Evolutionary conservation across 257 asterid genomes (phyloP), one percentile per base, ranked within the genome.

Genomic region (Craterostigma plantagineum): DNA sequence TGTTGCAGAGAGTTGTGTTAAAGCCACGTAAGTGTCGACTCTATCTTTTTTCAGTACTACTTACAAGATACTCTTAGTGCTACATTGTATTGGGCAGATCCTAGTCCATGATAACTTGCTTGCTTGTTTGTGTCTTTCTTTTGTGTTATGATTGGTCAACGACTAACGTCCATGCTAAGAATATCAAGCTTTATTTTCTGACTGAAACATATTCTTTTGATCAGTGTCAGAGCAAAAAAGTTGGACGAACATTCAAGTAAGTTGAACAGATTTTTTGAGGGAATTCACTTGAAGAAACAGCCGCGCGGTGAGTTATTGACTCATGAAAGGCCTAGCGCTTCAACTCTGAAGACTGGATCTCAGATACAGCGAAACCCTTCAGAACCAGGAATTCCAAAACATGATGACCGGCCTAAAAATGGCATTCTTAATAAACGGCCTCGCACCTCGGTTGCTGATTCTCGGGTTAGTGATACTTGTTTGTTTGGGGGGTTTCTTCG

Each of bases 341-440:
- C 84, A 52, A 55, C 66, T 55, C 54, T 76, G 64, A 87, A 76
- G 77, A 68, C 61, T 53, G 95, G 86, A 49, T 64, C 71, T 41
- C 94, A 75, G 78, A 71, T 65, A 35, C 75, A 67, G 46, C 79
- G 92, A 36, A 81, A 61, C 59, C 53, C 92, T 49, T 54, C 79
- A 11, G 96, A 84, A 14, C 33, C 58, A 41, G 62, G 54, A 23
- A 23, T 23, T 59, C 90, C 59, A 57, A 90, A 75, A 62, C 52
- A 64, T 23, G 96, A 80, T 57, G 94, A 84, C 33, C 76, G 92
- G 52, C 66, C 96, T 41, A 90, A 80, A 69, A 84, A 76, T 65
- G 73, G 42, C 51, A 60, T 63, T 62, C 66, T 80, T 58, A n/a
- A n/a, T n/a, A 90, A 75, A 75, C 94, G 99, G 38, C 59, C 65